phyloP scores from a whole-genome alignment of 441 rosid genomes.

The Erodium texanum region DNA sequence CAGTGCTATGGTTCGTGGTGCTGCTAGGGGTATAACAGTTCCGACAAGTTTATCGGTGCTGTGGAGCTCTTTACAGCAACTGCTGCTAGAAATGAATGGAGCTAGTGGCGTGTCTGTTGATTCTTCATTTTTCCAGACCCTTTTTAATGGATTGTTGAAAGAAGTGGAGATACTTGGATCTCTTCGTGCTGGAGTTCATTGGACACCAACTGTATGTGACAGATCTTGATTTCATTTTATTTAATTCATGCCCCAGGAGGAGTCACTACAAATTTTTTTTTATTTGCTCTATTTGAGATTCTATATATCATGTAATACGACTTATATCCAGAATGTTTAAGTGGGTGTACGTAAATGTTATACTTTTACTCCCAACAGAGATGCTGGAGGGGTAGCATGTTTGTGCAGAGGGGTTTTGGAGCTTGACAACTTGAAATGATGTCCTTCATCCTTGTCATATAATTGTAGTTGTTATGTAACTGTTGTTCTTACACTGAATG shows the following conservation, averaged over 20 bases:
- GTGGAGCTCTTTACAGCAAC: conserved; percentile 73
- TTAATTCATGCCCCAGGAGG: no score
- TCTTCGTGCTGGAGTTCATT: conserved; percentile 90
- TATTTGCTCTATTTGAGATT: no score
- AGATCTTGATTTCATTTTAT: not conserved
- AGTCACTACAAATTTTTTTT: no score
- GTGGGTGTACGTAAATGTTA: not conserved
- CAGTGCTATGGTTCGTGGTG: conserved; percentile 90
- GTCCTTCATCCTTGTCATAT: not conserved
- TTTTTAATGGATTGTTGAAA: conserved; percentile 69
- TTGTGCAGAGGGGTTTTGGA: not conserved
- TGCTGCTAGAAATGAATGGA: conserved; percentile 88
- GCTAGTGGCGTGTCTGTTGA: conserved; percentile 77
- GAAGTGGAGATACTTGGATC: conserved; percentile 84
- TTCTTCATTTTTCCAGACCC: conserved; percentile 74
- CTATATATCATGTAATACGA: conserved; percentile 1
- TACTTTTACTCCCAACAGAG: not conserved
- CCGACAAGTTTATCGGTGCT: conserved; percentile 65
- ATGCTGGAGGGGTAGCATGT: not conserved
- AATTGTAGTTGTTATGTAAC: not conserved
- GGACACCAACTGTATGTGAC: conserved; percentile 84
- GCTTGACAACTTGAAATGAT: not conserved
- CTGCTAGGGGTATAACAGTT: conserved; percentile 77
- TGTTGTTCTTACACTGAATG: conserved; percentile 15
- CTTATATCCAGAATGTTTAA: not conserved